Percentiles rank a stretch among this genome's conserved stretches.
Evolutionary conservation across 768 basidiomycete species (phyloP).

Genomic region (Podaxis mareebaensis): DNA sequence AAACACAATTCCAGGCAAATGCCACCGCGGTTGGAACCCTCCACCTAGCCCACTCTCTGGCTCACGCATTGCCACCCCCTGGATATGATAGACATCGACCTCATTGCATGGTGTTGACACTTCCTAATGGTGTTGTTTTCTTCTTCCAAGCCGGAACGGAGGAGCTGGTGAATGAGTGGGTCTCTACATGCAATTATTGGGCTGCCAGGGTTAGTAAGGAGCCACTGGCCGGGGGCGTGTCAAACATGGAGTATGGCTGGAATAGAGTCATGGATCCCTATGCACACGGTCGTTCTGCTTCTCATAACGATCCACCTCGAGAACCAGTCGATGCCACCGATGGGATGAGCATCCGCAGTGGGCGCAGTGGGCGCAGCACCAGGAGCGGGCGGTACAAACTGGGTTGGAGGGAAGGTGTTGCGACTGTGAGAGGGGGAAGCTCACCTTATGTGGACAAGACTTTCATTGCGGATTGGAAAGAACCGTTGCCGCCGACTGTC

Average conservation of each 20-base stretch:
- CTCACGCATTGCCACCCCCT: constrained; percentile 85
- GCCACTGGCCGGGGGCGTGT: constrained; percentile 93
- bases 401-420: constrained; percentile 66
- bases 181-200: constrained; percentile 99
- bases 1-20: constrained; percentile 60
- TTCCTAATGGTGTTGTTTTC: constrained; percentile 87
- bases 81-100: constrained; percentile 92
- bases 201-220: constrained; percentile 94
- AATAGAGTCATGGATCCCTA: constrained; percentile 66
- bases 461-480: constrained; percentile 91
- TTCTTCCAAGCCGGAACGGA: constrained; percentile 99
- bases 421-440: constrained; percentile 62
- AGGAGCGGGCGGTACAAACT: constrained; percentile 56
- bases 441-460: constrained; percentile 80
- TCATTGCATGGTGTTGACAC: constrained; percentile 91
- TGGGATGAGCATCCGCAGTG: constrained; percentile 50
- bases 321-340: constrained; percentile 54
- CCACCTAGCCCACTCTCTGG: constrained; percentile 82
- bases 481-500: constrained; percentile 82
- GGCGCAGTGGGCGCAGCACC: constrained; percentile 73
- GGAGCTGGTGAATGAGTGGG: constrained; percentile 99
- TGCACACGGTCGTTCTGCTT: constrained; percentile 51
- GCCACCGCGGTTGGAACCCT: constrained; percentile 84
- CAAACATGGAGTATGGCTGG: constrained; percentile 99
- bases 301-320: constrained; percentile 54